phyloP scores from a whole-genome alignment of 2,329 filamentous ascomycete genomes.

The Arthrobotrys sinensis region DNA sequence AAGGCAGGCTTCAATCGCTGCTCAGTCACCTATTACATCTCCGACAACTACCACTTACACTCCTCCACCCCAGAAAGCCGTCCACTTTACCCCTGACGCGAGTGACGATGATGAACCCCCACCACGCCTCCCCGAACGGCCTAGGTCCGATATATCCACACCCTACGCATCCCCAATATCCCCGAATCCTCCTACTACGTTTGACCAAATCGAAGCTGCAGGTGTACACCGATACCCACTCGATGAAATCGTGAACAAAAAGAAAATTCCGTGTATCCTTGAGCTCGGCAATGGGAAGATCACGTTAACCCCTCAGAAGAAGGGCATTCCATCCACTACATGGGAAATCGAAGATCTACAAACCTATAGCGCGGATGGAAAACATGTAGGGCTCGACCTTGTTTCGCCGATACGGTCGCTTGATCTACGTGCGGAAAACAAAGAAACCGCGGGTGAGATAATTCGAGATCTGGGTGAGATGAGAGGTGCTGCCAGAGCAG shows the following conservation, averaged over 20 bases:
- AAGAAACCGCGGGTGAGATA: slow-evolving; percentile 96
- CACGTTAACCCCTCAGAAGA: slow-evolving; percentile 88
- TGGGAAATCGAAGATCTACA: slow-evolving; percentile 96
- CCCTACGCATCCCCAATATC: slow-evolving; percentile 50
- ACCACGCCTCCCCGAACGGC: slow-evolving; percentile 45
- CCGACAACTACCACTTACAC: slow-evolving; percentile 33
- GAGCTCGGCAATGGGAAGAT: slow-evolving; percentile 81
- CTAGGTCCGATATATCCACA: slow-evolving; percentile 44
- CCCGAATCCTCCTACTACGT: slow-evolving; percentile 55
- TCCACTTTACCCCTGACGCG: slow-evolving; percentile 56
- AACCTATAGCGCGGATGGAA: slow-evolving; percentile 98
- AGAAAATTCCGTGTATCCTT: slow-evolving; percentile 64
- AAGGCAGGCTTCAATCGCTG: slow-evolving; percentile 37
- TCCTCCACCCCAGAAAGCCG: slow-evolving; percentile 55
- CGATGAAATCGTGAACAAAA: slow-evolving; percentile 64
- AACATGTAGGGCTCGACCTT: slow-evolving; percentile 96
- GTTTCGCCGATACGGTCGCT: slow-evolving; percentile 93
- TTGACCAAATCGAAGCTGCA: slow-evolving; percentile 56
- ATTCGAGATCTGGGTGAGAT: slow-evolving; percentile 89
- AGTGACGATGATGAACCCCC: slow-evolving; percentile 55
- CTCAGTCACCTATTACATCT: slow-evolving; percentile 23
- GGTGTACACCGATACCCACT: slow-evolving; percentile 63
- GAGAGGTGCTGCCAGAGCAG: slow-evolving; percentile 85
- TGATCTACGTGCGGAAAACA: slow-evolving; percentile 96
- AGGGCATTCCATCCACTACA: slow-evolving; percentile 84